phyloP scores from a whole-genome alignment of 805 yeast species.

The Wickerhamomyces pijperi region DNA sequence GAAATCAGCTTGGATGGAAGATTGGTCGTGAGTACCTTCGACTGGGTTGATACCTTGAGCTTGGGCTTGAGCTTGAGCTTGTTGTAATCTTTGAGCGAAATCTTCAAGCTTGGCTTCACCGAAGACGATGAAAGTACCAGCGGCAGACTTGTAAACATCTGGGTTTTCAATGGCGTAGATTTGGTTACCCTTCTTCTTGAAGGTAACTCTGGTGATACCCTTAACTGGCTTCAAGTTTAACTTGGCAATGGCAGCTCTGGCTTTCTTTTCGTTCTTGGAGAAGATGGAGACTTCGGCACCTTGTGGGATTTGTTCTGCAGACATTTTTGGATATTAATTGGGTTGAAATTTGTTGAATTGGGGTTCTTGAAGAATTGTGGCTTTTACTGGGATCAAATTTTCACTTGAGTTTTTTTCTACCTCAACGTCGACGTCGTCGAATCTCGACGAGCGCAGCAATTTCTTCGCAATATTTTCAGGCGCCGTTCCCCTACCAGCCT shows the following conservation, averaged over 20 bases:
- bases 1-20: conserved; percentile 74
- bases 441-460: no score
- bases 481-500: no score
- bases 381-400: no score
- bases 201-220: conserved; percentile 91
- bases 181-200: conserved; percentile 86
- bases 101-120: conserved; percentile 98
- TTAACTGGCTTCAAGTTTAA: conserved; percentile 82
- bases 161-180: conserved; percentile 87
- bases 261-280: conserved; percentile 90
- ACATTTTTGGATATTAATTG: conserved; percentile 12
- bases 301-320: conserved; percentile 43
- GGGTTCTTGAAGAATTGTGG: no score
- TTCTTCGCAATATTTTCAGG: no score
- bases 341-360: no score
- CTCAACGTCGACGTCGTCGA: no score
- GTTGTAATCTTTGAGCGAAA: conserved; percentile 77
- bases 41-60: conserved; percentile 36
- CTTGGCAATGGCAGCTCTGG: conserved; percentile 81
- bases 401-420: no score
- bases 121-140: conserved; percentile 89
- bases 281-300: conserved; percentile 76
- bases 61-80: conserved; percentile 45
- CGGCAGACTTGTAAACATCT: conserved; percentile 88
- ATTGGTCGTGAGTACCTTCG: conserved; percentile 54